A percentile compares a stretch with the other conserved stretches of the same genome.
Conservation (phyloP, 2,329 filamentous ascomycete genomes). For the Penicillium verrucosum region DNA sequence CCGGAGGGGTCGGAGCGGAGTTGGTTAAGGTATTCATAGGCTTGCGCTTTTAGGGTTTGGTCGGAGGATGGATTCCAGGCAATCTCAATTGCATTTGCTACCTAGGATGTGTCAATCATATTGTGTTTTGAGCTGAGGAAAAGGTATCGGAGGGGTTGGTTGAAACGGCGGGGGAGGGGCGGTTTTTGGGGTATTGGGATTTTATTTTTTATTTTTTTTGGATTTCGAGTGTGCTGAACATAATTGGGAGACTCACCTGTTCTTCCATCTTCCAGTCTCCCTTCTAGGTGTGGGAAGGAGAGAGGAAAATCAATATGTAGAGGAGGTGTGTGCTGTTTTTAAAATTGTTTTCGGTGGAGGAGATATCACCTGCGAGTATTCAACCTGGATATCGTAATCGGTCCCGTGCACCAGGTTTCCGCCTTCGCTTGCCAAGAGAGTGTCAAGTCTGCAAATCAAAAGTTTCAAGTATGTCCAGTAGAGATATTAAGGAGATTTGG, state of each 20-base stretch:
- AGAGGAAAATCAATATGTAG: slow-evolving; percentile 24
- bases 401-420: slow-evolving; percentile 23
- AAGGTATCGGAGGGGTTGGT: slow-evolving; percentile 11
- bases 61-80: slow-evolving; percentile 79
- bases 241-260: slow-evolving; percentile 34
- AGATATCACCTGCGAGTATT: slow-evolving; percentile 10
- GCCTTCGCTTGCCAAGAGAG: slow-evolving; percentile 17
- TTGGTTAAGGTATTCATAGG: slow-evolving; percentile 61
- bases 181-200: slow-evolving; percentile 9
- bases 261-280: slow-evolving; percentile 45
- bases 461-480: not conserved
- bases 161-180: slow-evolving; percentile 14
- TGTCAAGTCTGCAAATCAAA: not conserved
- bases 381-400: slow-evolving; percentile 24
- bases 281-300: slow-evolving; percentile 26
- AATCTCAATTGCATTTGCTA: slow-evolving; percentile 94
- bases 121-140: slow-evolving; percentile 4
- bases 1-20: slow-evolving; percentile 77
- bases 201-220: slow-evolving; percentile 11
- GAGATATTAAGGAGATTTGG: not conserved
- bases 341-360: slow-evolving; percentile 30
- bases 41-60: slow-evolving; percentile 72
- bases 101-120: slow-evolving; percentile 50
- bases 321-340: slow-evolving; percentile 24
- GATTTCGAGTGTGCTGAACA: not conserved